These are phyloP conservation scores for Chaetomium sp. DNA, from an alignment of 2,329 filamentous ascomycete genomes.

Conservation along the genomic window DNA sequence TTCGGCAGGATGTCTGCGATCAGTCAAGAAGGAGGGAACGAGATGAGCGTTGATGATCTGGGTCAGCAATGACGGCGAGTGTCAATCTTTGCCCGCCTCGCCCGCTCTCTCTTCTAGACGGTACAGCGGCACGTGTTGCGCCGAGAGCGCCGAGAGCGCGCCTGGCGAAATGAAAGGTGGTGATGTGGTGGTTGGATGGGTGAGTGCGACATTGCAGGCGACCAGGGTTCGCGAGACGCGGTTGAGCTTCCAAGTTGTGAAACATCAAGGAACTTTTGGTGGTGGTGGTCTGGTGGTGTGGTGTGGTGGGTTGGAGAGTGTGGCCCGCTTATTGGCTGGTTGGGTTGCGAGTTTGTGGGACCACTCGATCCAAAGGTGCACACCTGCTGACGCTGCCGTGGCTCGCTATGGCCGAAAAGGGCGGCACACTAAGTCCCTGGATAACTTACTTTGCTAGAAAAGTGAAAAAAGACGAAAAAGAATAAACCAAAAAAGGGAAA, in stretches of 20 bases:
- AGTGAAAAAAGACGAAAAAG: no score
- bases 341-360: no score
- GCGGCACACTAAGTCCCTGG: no score
- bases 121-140: conserved; percentile 4
- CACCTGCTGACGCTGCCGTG: no score
- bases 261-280: conserved; percentile 8
- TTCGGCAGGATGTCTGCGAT: no score
- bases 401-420: no score
- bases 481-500: no score
- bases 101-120: not conserved
- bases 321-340: no score
- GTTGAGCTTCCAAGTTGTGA: not conserved
- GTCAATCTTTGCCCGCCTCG: no score
- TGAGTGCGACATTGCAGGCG: conserved; percentile 18
- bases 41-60: conserved; percentile 13
- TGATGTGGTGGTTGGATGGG: conserved; percentile 3
- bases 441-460: no score
- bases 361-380: no score
- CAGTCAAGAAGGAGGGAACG: conserved; percentile 1
- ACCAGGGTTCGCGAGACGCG: conserved; percentile 15
- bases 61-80: not conserved
- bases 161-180: conserved; percentile 18
- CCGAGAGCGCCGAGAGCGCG: not conserved
- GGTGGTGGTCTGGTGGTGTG: not conserved
- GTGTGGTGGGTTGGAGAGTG: no score